Evolutionary conservation across 1,139 yeast genomes (phyloP), one percentile per base, ranked within the genome.

Genomic region (Saccharomyces hybrid): DNA sequence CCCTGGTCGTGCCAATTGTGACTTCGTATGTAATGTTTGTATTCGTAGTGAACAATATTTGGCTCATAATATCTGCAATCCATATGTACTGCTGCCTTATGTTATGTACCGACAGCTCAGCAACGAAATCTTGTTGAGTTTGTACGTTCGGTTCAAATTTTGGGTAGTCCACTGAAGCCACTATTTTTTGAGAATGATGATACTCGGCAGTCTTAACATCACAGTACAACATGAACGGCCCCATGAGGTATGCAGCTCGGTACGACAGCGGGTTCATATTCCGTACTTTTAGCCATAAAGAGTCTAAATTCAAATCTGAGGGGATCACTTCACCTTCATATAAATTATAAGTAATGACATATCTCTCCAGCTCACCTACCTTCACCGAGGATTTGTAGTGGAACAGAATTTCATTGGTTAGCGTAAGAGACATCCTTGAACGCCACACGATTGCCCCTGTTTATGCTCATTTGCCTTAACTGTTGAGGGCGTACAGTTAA

Each of bases 191-290:
- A 31, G 78, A 72, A 57, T 81, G 84, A 53, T 82, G 78, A 65
- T 83, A 91, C 29, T 81, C 86, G 9, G 73, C 79, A 0, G 88
- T 78, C 50, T 83, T 73, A 54, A 93, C 84, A 69, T 91, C 97
- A n/a, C 84, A 90, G 64, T 91, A 91, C 3, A 91, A 68, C 25
- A 88, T 80, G 65, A 82, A 90, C 0, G 98, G 98, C 0, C 97
- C 98, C 32, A 90, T 84, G 25, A 91, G 73, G 64, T 84, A 88
- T 0, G 96, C 96, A 0, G 97, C 97, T 51, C 97, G 71, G 62
- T 87, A 72, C 0, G 97, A 83, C 11, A 88, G 70, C 55, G 83
- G 82, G 64, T 88, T 96, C 9, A 75, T 75, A 68, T 91, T 91
- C 62, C 81, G 82, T 47, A 91, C 79, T 59, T 81, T 83, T n/a